Evolutionary conservation across 148 eudicot species (phyloP).

Genomic region (Rhododendron williamsianum): DNA sequence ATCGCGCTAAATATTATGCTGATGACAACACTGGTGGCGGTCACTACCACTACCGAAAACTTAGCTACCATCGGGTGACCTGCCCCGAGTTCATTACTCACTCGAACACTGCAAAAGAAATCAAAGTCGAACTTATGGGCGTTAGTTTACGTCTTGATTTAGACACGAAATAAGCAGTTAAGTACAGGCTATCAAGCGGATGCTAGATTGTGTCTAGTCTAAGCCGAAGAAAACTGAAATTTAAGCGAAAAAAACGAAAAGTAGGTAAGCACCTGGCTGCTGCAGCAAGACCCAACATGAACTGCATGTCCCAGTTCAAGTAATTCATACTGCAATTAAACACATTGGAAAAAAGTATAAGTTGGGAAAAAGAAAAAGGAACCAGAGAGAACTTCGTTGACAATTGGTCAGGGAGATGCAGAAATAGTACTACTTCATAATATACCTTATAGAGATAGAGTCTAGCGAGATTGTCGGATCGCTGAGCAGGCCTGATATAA

Average conservation of each 20-base stretch:
- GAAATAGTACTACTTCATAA: neutral
- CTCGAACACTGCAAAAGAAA: conserved; percentile 32
- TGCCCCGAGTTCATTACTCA: conserved; percentile 52
- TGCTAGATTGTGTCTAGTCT: neutral
- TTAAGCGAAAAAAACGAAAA: neutral
- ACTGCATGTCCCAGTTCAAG: conserved; percentile 52
- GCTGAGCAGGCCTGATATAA: conserved; percentile 55
- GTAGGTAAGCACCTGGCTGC: conserved; percentile 38
- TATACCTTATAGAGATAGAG: conserved; percentile 57
- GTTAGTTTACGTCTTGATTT: neutral
- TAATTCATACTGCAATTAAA: conserved; percentile 43
- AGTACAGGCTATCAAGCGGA: neutral
- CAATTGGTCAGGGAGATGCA: too few relatives aligned
- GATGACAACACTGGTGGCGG: conserved; percentile 37
- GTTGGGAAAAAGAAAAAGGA: neutral
- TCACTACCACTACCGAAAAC: conserved; percentile 43
- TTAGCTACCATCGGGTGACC: conserved; percentile 44
- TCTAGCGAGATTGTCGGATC: conserved; percentile 49
- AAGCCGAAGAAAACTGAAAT: neutral
- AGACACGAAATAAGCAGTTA: neutral
- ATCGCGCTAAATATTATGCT: conserved; percentile 30
- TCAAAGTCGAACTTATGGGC: neutral
- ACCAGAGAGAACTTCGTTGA: neutral
- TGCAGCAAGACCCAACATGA: conserved; percentile 48
- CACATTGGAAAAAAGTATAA: neutral